Evolutionary conservation across 2,329 filamentous ascomycete genomes (phyloP), one percentile per base, ranked within the genome.

Genomic region (Monosporascus sp.): DNA sequence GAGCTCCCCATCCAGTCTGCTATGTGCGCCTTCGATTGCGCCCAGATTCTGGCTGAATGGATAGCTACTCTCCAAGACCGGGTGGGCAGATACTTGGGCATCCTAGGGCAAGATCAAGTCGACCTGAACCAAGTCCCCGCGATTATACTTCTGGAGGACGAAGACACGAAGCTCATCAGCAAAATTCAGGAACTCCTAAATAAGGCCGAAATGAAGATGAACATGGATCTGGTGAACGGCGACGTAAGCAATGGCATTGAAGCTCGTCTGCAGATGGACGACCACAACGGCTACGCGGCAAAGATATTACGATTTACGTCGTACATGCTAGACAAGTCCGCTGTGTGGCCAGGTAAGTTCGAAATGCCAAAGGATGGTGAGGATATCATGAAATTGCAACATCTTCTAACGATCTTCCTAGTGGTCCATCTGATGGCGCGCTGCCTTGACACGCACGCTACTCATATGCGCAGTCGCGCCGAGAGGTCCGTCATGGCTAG

Each of bases 41-140:
- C 90, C 2, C 92, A 97, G 66, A 90, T 97, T 1, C 81, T 99
- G 35, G 90, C 90, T 0, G 93, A 97, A 71, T 99, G 93, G 93
- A 82, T 94, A 41, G 89, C 89, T 5, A 94, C 91, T 1, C 83
- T 97, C 3, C 94, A 99, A 69, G 92, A 97, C 65, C 87, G 94
- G 8, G 88, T 97, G n/a, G 93, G 93, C 0, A 85, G 85, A 5
- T 96, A 94, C 63, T 71, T 97, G 6, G 93, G 93, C 5, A 84
- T 97, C 6, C 79, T 97, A 2, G 93, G 93, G 14, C 86, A 88
- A 54, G 89, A 96, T 58, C 81, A 88, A 0, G 82, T 94, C 36
- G 90, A 97, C 62, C 79, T 90, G 50, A 77, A 79, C 1, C 86
- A 92, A 60, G 88, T 96, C 7, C 90, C 91, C 2, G 90, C 87